Evolutionary conservation across 2,329 filamentous ascomycete genomes (phyloP), one percentile per base, ranked within the genome.

Genomic region (Colletotrichum tabaci): DNA sequence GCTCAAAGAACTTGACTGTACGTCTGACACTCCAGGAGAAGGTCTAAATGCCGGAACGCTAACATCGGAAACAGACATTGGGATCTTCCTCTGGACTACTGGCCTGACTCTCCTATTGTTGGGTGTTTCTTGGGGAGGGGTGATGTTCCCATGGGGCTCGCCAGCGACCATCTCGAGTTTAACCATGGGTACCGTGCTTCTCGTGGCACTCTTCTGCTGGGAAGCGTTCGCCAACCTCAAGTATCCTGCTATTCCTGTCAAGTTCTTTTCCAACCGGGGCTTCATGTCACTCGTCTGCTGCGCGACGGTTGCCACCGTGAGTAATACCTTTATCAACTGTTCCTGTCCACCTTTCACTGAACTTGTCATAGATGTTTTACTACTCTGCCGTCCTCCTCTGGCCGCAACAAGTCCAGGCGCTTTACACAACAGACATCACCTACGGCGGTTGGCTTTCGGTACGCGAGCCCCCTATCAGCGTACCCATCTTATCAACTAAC

Each of bases 101-200:
- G 84, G 84, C 4, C 81, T 85, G 2, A 82, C 82, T 6, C 77
- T 86, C 0, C 82, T 87, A 66, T 77, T 87, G 10, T 83, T 87
- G 73, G 85, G 84, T 6, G 78, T 87, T 65, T 84, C 83, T 30
- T 86, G 83, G 77, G 84, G 83, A 23, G 84, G 84, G 21, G 76
- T 74, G 60, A 78, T 83, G 52, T 84, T 84, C 73, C 79, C 83
- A 2, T 85, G 83, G 84, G 81, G 77, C n/a, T 82, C 82, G 0
- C 80, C 80, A 0, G 78, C 80, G 2, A 81, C 82, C 15, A 82
- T 85, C 58, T 77, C 78, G 2, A 79, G 81, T 8, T 78, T 85
- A 18, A 68, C 83, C 2, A 74, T 83, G 23, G 83, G 83, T 4
- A 74, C 73, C 3, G 61, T 75, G 0, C 74, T 80, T 1, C 75